phyloP scores from a whole-genome alignment of 306 rosid species.

The Leucaena leucocephala region DNA sequence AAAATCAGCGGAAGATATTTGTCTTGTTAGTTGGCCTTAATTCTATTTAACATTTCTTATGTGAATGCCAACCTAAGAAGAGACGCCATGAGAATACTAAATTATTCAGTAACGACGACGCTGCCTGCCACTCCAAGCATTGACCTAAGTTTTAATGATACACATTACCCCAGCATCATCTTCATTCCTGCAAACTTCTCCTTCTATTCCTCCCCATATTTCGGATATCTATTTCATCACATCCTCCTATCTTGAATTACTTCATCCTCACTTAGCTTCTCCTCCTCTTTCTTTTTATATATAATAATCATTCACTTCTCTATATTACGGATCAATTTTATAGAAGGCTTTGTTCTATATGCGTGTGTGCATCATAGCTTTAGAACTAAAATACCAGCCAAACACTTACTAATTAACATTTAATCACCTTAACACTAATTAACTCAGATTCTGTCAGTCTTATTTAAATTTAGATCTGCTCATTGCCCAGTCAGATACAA shows the following conservation, averaged over 20 bases:
- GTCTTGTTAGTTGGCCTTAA: neutral
- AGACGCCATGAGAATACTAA: neutral
- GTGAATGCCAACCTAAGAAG: neutral
- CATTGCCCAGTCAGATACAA: neutral
- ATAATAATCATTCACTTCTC: too few species aligned
- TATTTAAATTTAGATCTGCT: neutral
- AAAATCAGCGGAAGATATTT: too few species aligned
- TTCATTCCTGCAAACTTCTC: neutral
- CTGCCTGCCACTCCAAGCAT: neutral
- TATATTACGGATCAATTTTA: too few species aligned
- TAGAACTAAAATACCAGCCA: too few species aligned
- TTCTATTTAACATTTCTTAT: neutral
- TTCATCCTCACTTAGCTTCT: too few species aligned
- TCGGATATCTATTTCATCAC: neutral
- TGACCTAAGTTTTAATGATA: slow-evolving; percentile 7
- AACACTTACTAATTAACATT: neutral
- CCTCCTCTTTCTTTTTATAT: too few species aligned
- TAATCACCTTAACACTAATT: neutral
- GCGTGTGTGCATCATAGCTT: too few species aligned
- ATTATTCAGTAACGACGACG: neutral
- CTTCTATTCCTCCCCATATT: neutral
- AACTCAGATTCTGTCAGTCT: neutral
- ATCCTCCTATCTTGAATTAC: too few species aligned
- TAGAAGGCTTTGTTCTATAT: too few species aligned
- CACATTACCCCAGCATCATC: neutral